A percentile compares a stretch with the other conserved stretches of the same genome.
phyloP scores from a whole-genome alignment of 805 yeast species.

The Kodamaea kaohsiungensis region DNA sequence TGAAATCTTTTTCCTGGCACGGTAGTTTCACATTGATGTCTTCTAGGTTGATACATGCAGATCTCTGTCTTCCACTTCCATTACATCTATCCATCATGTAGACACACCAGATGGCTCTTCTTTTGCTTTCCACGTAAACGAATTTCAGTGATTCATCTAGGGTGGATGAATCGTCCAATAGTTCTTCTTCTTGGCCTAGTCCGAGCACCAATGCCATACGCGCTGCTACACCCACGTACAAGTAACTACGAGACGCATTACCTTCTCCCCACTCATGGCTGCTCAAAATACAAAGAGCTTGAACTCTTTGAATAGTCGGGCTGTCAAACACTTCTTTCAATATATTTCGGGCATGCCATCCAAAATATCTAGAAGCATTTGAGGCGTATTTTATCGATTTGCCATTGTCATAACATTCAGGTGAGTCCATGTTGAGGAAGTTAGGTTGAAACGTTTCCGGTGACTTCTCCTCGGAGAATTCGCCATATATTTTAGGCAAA shows the following conservation, averaged over 20 bases:
- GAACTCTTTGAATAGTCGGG: constrained; percentile 39
- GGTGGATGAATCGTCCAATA: constrained; percentile 5
- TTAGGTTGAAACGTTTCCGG: constrained; percentile 30
- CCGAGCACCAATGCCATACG: constrained; percentile 40
- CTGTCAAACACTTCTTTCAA: constrained; percentile 37
- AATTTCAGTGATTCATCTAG: constrained; percentile 16
- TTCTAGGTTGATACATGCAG: constrained; percentile 32
- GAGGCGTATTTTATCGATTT: constrained; percentile 19
- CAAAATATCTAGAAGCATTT: constrained; percentile 39
- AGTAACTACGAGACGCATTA: constrained; percentile 35
- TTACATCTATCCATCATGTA: constrained; percentile 45
- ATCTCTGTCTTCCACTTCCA: constrained; percentile 35
- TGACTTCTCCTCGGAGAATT: constrained; percentile 25
- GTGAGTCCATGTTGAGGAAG: background rate
- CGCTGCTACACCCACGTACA: constrained; percentile 41
- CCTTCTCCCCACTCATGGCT: constrained; percentile 45
- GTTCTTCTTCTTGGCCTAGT: constrained; percentile 20
- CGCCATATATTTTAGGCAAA: constrained; percentile 31
- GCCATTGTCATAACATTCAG: constrained; percentile 4
- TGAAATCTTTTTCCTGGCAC: constrained; percentile 31
- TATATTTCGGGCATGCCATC: constrained; percentile 36
- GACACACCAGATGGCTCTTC: constrained; percentile 42
- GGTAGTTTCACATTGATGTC: constrained; percentile 35
- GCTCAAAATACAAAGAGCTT: constrained; percentile 36
- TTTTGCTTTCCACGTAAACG: constrained; percentile 29